Evolutionary conservation across 192 early-diverging fungal species (phyloP), one percentile per base, ranked within the genome.

Genomic region (Coemansia nantahalensis): DNA sequence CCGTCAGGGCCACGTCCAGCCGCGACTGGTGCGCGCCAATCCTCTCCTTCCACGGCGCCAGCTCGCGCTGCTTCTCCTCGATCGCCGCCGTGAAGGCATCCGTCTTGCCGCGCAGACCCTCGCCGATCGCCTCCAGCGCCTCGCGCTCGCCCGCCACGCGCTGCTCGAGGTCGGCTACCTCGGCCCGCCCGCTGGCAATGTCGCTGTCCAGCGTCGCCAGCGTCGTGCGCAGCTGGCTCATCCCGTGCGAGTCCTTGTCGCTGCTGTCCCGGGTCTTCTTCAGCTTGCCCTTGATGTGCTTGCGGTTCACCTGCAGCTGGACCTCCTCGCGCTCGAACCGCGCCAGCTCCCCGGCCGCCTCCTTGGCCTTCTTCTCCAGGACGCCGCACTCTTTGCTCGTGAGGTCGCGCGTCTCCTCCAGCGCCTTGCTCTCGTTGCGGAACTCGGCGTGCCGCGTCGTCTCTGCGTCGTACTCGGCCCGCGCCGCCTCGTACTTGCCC

Each of bases 41-140:
- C 64, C 86, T 87, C 51, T 94, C 91, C 36, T 77, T 78, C 90
- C 89, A 94, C 2, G 95, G 97, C 6, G 83, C 85, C 16, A 97
- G 69, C 50, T 90, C 83, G 21, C 80, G 81, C 64, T 99, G 90
- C 53, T 90, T 82, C 42, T 86, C 76, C 57, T 91, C 90, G 17
- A 99, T 93, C 37, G 90, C 65, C 22, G 74, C 62, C 36, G 90
- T 83, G 55, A 89, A 87, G n/a, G 48, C 79, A 30, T 90, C 84
- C 0, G 97, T 96, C 64, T 97, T 98, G 33, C 87, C 90, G 76
- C 84, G 82, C 42, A 98, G 71, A 34, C 85, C 79, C 56, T 86
- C 80, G 31, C 80, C 79, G 47, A 98, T 93, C 23, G 84, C 77
- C 41, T 92, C 90, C 37, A 98, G 67, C 41, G 67, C 66, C 11